Percentiles rank a stretch among this genome's conserved stretches.
Evolutionary conservation across 2,329 filamentous ascomycete genomes (phyloP).

Genomic region (Pseudomassariella vexata): DNA sequence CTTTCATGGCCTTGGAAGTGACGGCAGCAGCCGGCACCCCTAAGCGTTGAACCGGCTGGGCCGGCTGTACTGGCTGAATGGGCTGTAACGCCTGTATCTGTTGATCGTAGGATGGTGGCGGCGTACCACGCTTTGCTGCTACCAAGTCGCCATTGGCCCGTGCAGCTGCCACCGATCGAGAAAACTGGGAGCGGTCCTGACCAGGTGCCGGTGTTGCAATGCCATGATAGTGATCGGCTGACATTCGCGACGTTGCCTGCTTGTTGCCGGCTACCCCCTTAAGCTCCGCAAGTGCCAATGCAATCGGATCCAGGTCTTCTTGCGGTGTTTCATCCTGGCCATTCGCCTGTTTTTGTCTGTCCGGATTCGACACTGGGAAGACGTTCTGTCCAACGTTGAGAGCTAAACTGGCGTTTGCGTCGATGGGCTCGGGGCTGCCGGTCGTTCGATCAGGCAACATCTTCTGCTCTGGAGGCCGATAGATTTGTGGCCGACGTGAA

Average conservation of each 20-base stretch:
- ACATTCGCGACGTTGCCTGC: constrained; percentile 74
- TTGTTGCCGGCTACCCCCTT: constrained; percentile 76
- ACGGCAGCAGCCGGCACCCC: constrained; percentile 88
- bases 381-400: constrained; percentile 95
- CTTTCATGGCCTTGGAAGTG: constrained; percentile 91
- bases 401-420: constrained; percentile 87
- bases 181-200: constrained; percentile 27
- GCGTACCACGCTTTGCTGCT: constrained; percentile 63
- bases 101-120: constrained; percentile 81
- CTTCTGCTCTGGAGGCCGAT: constrained; percentile 32
- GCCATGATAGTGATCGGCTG: constrained; percentile 95
- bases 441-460: constrained; percentile 34
- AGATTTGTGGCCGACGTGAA: constrained; percentile 32
- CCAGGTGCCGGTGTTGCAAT: constrained; percentile 73
- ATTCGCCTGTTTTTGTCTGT: constrained; percentile 46
- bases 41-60: constrained; percentile 72
- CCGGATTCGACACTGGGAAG: constrained; percentile 81
- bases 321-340: constrained; percentile 31
- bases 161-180: constrained; percentile 34
- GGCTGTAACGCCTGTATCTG: too few relatives aligned
- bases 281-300: constrained; percentile 83
- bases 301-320: constrained; percentile 80
- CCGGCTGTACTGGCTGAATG: too few relatives aligned
- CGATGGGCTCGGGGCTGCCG: constrained; percentile 76
- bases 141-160: constrained; percentile 36